Base-by-base conservation (phyloP, 208 protist species). In the Leishmania gerbilli region DNA sequence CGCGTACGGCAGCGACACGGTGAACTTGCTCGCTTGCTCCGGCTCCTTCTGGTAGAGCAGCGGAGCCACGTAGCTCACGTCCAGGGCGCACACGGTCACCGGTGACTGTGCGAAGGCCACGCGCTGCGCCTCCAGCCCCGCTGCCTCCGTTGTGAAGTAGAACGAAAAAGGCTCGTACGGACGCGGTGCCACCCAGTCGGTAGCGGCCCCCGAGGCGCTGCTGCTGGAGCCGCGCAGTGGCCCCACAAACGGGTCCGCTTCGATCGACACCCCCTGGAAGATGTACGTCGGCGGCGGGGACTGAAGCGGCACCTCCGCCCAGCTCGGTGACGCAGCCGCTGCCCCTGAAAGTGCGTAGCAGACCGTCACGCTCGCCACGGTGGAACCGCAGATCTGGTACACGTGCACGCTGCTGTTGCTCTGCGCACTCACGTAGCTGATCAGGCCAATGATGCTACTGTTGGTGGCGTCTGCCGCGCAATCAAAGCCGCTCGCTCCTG, bases 151-250 rank as follows among this genome's bases (percentile, higher is more conserved):
- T 37, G 84, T 88, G 78, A 95, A 95, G 76, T 83, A 79, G 79
- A 96, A 79, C 58, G 53, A 86, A 84, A 96, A 96, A 60, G 84
- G 84, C 84, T 96, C 89, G 86, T 96, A 96, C 53, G 93, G 91
- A 4, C 90, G 86, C 69, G 95, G 90, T 19, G 77, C 74, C n/a
- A 84, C 80, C 80, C 82, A 76, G 42, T 17, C 27, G 15, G 79
- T 55, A 37, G 15, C 69, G 60, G 76, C 47, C 13, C 71, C 27
- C 27, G 53, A 67, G 60, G 53, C 71, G 71, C 60, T 79, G 80
- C 74, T 80, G 71, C 77, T 60, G 4, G 71, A 37, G 79, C 49
- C 74, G 19, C 90, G 49, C 34, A 81, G 88, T 11, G 87, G 89
- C 11, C 91, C 89, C 19, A 49, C 86, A 83, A 95, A 96, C 1